Evolutionary conservation across 768 basidiomycete genomes (phyloP), one percentile per base, ranked within the genome.

Genomic region (Lactarius deliciosus): DNA sequence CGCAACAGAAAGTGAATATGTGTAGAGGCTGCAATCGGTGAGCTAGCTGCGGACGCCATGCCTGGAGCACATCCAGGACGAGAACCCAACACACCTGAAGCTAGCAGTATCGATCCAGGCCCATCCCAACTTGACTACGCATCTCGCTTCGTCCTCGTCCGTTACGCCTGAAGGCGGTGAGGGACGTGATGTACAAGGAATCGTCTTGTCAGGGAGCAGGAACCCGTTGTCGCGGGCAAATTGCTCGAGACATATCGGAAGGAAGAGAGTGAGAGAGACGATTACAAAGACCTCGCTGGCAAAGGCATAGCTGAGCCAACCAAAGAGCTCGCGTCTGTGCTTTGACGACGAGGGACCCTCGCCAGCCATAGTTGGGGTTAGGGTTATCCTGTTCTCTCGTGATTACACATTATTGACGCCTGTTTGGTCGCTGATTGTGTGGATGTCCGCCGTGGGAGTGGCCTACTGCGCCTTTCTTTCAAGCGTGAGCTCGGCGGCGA

Each of bases 31-130:
- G 72, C 36, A 56, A n/a, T n/a, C n/a, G 45, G 45, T 22, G 22
- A 7, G 38, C 38, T 15, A 71, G 55, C 16, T 16, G 22, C 8
- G 16, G 18, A 30, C 34, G 64, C 16, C 32, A 47, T 43, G 34
- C 32, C 32, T 1, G 32, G 32, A 34, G 32, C 1, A 34, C 32
- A n/a, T n/a, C n/a, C n/a, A n/a, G n/a, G n/a, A n/a, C n/a, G n/a
- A n/a, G n/a, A n/a, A n/a, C 6, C 18, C 8, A 18, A 73, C 84
- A 50, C 60, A 92, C 94, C 93, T 95, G 75, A 94, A 96, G 73
- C 93, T 94, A 2, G 95, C 94, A 15, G 83, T 93, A 73, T 96
- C 95, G 59, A 96, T 84, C 94, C 94, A 96, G 1, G 80, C 66
- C 85, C 93, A 93, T 1, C 86, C 87, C 63, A 96, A 79, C 74